A percentile compares a stretch with the other conserved stretches of the same genome.
phyloP scores from a whole-genome alignment of 768 basidiomycete genomes.

The Rubroboletus satanas region DNA sequence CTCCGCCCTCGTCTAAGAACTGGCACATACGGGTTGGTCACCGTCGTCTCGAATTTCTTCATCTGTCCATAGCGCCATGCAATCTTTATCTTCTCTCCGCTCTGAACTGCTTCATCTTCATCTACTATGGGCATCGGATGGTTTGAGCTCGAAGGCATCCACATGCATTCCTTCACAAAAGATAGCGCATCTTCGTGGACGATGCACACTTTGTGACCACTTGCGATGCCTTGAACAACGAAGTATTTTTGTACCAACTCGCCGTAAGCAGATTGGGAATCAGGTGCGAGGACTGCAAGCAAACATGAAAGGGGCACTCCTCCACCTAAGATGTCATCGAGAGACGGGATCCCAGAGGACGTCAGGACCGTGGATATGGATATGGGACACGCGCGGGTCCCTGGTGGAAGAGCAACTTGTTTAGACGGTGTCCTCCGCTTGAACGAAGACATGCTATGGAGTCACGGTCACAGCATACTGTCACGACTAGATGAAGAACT shows the following conservation, averaged over 20 bases:
- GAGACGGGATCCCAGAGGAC: constrained; percentile 86
- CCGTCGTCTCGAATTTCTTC: constrained; percentile 89
- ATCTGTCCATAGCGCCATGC: constrained; percentile 97
- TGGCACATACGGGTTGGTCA: constrained; percentile 49
- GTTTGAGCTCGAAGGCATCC: constrained; percentile 44
- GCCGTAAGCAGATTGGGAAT: constrained; percentile 81
- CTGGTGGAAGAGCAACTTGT: constrained; percentile 39
- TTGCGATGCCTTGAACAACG: constrained; percentile 79
- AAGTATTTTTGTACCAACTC: constrained; percentile 86
- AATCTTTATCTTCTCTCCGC: constrained; percentile 75
- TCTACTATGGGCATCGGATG: constrained; percentile 24
- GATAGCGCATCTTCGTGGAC: constrained; percentile 54
- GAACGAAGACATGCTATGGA: constrained; percentile 67
- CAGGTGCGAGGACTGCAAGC: constrained; percentile 74
- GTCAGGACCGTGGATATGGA: constrained; percentile 55
- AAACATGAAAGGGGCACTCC: constrained; percentile 81
- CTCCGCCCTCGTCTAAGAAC: constrained; percentile 14
- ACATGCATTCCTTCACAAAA: constrained; percentile 77
- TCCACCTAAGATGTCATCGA: constrained; percentile 94
- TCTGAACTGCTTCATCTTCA: constrained; percentile 33
- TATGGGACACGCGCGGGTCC: constrained; percentile 56
- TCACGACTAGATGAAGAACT: neutral
- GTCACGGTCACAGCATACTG: constrained; percentile 15
- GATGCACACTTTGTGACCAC: constrained; percentile 65
- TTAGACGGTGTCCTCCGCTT: constrained; percentile 57